phyloP scores from a whole-genome alignment of 164 flowering plant genomes.

The Magnolia officinalis region DNA sequence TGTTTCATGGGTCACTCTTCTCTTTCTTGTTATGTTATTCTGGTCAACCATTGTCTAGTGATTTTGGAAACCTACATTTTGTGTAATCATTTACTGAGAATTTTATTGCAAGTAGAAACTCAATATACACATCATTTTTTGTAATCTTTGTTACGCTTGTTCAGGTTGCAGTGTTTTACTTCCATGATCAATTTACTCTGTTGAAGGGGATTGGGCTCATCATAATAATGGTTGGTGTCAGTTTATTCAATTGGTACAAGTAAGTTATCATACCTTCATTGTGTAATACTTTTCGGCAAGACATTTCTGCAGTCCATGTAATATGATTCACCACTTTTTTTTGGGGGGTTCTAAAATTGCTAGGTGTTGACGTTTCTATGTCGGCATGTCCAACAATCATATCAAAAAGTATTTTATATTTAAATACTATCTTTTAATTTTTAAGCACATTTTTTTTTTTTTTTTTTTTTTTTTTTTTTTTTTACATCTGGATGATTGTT shows the following conservation, averaged over 20 bases:
- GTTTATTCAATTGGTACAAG: slow-evolving; percentile 99
- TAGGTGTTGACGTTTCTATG: not conserved
- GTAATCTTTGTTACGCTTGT: not conserved
- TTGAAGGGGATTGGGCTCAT: slow-evolving; percentile 88
- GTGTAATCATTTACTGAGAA: too few relatives aligned
- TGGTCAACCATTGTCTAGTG: not conserved
- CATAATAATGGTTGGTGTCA: slow-evolving; percentile 86
- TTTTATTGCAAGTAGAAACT: not conserved
- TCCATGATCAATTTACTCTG: slow-evolving; percentile 91
- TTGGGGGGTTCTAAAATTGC: not conserved
- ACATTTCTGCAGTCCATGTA: not conserved
- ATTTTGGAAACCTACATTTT: too few relatives aligned
- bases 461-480: too few relatives aligned
- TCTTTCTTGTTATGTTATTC: not conserved
- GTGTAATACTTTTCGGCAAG: not conserved
- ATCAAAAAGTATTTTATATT: too few relatives aligned
- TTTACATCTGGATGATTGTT: too few relatives aligned
- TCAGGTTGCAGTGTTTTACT: slow-evolving; percentile 96
- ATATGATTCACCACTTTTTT: not conserved
- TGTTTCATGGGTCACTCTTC: not conserved
- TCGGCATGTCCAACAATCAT: not conserved
- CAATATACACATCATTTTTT: not conserved
- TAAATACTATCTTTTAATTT: too few relatives aligned
- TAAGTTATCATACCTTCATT: slow-evolving; percentile 41
- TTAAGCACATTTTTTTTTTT: too few relatives aligned